Percentiles rank a stretch among this genome's conserved stretches.
Conservation (phyloP, 345 rosid genomes). For the Abelmoschus esculentus region DNA sequence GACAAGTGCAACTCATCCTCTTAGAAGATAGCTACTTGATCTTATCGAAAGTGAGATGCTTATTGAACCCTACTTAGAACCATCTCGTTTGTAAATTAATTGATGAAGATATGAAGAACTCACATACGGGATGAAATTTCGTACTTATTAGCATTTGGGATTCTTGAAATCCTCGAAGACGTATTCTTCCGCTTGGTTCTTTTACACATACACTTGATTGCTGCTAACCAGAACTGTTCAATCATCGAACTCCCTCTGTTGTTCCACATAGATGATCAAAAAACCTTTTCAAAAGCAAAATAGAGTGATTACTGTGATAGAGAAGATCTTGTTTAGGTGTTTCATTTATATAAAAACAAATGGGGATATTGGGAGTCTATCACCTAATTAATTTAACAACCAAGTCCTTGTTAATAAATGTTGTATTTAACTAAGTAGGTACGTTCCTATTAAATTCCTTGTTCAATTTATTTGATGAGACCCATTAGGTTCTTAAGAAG, state of each 20-base stretch:
- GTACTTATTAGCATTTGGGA: background rate
- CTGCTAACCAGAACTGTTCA: background rate
- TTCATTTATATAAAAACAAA: background rate
- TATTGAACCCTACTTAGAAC: background rate
- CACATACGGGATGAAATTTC: background rate
- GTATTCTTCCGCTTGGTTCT: background rate
- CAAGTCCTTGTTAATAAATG: background rate
- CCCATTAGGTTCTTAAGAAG: background rate
- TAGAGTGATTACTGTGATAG: background rate
- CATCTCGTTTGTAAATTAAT: background rate
- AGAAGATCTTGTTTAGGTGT: background rate
- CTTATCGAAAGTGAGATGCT: background rate
- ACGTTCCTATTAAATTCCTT: background rate
- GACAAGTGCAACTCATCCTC: no score
- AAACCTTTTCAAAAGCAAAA: background rate
- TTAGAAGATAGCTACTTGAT: background rate
- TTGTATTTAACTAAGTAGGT: background rate
- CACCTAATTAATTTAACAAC: background rate
- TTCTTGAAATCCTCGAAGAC: background rate
- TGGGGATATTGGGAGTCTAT: background rate
- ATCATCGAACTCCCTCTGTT: background rate
- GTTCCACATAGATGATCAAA: background rate
- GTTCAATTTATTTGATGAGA: background rate
- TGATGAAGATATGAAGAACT: background rate
- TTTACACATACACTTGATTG: background rate